These are phyloP conservation scores for Polyplosphaeria fusca DNA, from an alignment of 495 filamentous ascomycete species.

Conservation along the genomic window DNA sequence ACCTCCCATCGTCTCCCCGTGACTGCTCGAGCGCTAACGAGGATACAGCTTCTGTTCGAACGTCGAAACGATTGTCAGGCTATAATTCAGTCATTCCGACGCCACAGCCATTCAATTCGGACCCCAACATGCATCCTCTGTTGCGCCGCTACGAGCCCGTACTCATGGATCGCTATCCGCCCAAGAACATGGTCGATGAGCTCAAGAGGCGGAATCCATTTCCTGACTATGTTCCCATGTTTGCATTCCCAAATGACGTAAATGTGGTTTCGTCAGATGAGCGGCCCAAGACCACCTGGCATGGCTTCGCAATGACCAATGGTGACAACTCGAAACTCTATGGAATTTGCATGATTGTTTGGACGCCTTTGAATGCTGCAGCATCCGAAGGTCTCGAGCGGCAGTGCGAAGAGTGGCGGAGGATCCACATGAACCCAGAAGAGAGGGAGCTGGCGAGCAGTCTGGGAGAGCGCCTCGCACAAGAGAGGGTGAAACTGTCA, in stretches of 20 bases:
- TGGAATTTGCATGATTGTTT: slow-evolving; percentile 86
- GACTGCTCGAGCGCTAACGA: slow-evolving; percentile 37
- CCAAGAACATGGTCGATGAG: slow-evolving; percentile 78
- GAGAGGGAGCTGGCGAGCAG: slow-evolving; percentile 92
- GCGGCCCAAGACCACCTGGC: slow-evolving; percentile 89
- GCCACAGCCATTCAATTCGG: slow-evolving; percentile 82
- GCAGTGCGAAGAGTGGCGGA: slow-evolving; percentile 89
- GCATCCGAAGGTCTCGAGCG: slow-evolving; percentile 87
- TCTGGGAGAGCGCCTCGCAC: slow-evolving; percentile 84
- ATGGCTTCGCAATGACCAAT: slow-evolving; percentile 97
- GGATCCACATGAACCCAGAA: slow-evolving; percentile 92
- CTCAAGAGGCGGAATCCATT: slow-evolving; percentile 77
- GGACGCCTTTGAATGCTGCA: slow-evolving; percentile 78
- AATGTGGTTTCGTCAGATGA: slow-evolving; percentile 95
- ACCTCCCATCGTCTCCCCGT: slow-evolving; percentile 23
- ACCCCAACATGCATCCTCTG: slow-evolving; percentile 92
- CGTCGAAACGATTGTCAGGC: slow-evolving; percentile 84
- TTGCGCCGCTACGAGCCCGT: slow-evolving; percentile 93
- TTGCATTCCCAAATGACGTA: slow-evolving; percentile 97
- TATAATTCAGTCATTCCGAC: slow-evolving; percentile 97
- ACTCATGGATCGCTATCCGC: slow-evolving; percentile 87
- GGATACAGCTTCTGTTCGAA: slow-evolving; percentile 76
- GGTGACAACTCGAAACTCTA: slow-evolving; percentile 88
- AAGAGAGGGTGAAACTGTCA: slow-evolving; percentile 85
- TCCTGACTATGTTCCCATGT: slow-evolving; percentile 98